phyloP scores from a whole-genome alignment of 2,329 filamentous ascomycete genomes.

The Xylaria sp. region DNA sequence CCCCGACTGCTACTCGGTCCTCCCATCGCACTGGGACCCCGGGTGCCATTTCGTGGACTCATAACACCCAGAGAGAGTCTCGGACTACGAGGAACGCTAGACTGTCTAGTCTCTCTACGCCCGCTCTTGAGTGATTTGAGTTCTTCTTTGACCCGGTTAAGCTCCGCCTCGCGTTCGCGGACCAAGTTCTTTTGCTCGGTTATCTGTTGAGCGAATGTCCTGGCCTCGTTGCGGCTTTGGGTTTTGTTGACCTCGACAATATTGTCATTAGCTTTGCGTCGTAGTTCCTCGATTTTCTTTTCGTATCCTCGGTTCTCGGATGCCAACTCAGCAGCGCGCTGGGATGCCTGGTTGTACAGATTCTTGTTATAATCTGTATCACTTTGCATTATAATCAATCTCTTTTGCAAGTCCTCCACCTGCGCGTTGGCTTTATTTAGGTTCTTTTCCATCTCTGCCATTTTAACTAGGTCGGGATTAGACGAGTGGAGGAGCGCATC shows the following conservation, averaged over 20 bases:
- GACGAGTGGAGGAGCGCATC: constrained; percentile 50
- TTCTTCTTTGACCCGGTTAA: constrained; percentile 61
- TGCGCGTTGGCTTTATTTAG: constrained; percentile 54
- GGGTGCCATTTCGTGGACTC: constrained; percentile 57
- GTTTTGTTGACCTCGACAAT: constrained; percentile 59
- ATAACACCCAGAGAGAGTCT: constrained; percentile 58
- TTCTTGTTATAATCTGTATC: constrained; percentile 67
- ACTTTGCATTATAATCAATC: constrained; percentile 50
- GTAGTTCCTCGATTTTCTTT: constrained; percentile 54
- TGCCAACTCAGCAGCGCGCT: constrained; percentile 56
- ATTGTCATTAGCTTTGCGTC: constrained; percentile 57
- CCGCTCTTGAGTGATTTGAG: constrained; percentile 58
- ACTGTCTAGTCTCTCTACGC: constrained; percentile 65
- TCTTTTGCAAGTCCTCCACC: constrained; percentile 54
- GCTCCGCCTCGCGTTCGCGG: constrained; percentile 63
- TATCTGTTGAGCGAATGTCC: constrained; percentile 52
- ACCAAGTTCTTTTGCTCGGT: constrained; percentile 55
- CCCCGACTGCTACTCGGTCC: constrained; percentile 46
- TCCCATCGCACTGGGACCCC: constrained; percentile 48
- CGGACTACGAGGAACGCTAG: constrained; percentile 68
- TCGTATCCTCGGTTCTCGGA: constrained; percentile 60
- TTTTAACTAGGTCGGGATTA: constrained; percentile 52
- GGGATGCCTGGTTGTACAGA: constrained; percentile 68
- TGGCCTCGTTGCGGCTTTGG: constrained; percentile 53
- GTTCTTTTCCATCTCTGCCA: constrained; percentile 55